Conservation (phyloP, 1,284 basidiomycete species). For the Xerocomus alliaceus region DNA sequence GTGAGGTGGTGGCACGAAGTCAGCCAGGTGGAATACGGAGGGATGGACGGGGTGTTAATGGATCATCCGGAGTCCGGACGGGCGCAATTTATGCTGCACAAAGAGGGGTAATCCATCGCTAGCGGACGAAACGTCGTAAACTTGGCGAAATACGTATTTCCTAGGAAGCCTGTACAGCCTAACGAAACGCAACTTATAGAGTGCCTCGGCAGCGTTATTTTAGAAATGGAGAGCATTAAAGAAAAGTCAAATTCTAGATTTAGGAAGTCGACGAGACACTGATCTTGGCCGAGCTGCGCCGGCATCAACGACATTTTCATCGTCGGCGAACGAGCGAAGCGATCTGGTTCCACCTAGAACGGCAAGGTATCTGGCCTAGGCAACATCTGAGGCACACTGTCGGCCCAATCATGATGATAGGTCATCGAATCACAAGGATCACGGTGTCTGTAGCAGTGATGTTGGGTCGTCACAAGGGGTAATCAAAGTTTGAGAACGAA, state of each 20-base stretch:
- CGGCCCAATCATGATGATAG: not conserved
- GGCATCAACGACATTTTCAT: conserved; percentile 31
- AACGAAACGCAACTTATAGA: conserved; percentile 31
- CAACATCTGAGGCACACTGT: conserved; percentile 10
- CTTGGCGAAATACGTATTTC: conserved; percentile 42
- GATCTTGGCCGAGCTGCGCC: conserved; percentile 25
- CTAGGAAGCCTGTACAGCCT: conserved; percentile 43
- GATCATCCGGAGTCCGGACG: conserved; percentile 4
- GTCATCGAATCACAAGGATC: conserved; percentile 12
- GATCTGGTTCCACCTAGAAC: conserved; percentile 27
- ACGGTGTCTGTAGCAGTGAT: conserved; percentile 25
- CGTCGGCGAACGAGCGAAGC: conserved; percentile 22
- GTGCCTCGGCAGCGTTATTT: conserved; percentile 41
- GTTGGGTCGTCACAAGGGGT: conserved; percentile 14
- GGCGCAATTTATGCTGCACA: conserved; percentile 40
- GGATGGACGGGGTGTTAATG: conserved; percentile 16
- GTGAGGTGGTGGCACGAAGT: not conserved
- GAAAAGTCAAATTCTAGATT: conserved; percentile 37
- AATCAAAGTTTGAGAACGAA: conserved; percentile 29
- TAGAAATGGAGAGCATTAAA: conserved; percentile 34
- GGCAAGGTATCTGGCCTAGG: conserved; percentile 9
- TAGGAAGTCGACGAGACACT: conserved; percentile 29
- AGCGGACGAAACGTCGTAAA: conserved; percentile 38
- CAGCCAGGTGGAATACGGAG: conserved; percentile 12
- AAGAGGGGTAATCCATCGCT: conserved; percentile 33